Evolutionary conservation across 768 basidiomycete genomes (phyloP), one percentile per base, ranked within the genome.

Genomic region (Cystobasidiopsis lactophilus): DNA sequence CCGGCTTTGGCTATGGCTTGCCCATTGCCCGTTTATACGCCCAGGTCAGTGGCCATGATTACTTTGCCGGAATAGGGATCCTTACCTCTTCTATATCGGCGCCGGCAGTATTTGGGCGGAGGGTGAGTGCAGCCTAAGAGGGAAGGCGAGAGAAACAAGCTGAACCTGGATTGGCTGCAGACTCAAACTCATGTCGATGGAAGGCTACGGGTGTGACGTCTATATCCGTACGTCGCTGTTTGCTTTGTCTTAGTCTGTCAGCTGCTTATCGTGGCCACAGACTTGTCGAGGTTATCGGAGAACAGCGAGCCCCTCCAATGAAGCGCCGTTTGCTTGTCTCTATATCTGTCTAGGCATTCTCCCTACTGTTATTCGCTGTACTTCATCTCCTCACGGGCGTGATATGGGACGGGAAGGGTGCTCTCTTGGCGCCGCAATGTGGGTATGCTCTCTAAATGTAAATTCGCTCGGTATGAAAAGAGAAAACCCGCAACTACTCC

Each of bases 141-240:
- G n/a, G n/a, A n/a, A n/a, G n/a, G n/a, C n/a, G n/a, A n/a, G n/a
- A n/a, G 33, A 35, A n/a, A 18, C 37, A 14, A 26, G 24, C 37
- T 45, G 41, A 46, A 14, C 5, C 24, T 35, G 56, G 29, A 55
- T 59, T 46, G 58, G 85, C 0, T 84, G 85, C 0, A 89, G 96
- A 66, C 69, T 98, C 27, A 73, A 84, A 18, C 67, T 98, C 52
- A 98, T 98, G 57, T 82, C 86, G 40, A 96, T 98, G 89, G 93
- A 98, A 57, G 91, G 93, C n/a, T 67, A 57, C 35, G 56, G 56
- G 16, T 50, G 31, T 26, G n/a, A 19, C 18, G 23, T 51, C 27
- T 23, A 52, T 23, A 51, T 46, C 23, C 21, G 26, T 33, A 14
- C 16, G 48, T 43, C 30, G 7, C 9, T 35, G 16, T 51, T 27